Conservation (phyloP, 1,139 yeast species). For the Lizanozyma gosingica region DNA sequence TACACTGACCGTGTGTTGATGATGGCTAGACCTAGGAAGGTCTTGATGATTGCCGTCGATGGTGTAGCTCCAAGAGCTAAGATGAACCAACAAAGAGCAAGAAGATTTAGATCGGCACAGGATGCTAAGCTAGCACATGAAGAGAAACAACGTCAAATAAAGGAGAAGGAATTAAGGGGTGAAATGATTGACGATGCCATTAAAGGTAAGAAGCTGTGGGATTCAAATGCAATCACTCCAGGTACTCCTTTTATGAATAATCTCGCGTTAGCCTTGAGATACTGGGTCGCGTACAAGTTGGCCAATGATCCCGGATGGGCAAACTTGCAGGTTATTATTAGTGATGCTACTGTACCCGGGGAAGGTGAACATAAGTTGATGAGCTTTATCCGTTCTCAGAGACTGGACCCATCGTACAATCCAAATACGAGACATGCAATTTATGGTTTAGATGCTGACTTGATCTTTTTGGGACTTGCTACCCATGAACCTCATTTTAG, state of each 20-base stretch:
- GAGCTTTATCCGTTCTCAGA: conserved; percentile 82
- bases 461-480: conserved; percentile 89
- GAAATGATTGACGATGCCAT: conserved; percentile 58
- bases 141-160: conserved; percentile 45
- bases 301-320: conserved; percentile 90
- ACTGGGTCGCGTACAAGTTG: conserved; percentile 85
- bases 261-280: conserved; percentile 71
- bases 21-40: conserved; percentile 93
- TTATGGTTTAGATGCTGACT: conserved; percentile 96
- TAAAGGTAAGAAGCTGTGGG: conserved; percentile 60
- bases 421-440: conserved; percentile 91
- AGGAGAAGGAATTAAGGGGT: conserved; percentile 49
- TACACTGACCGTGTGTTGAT: conserved; percentile 83
- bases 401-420: conserved; percentile 77
- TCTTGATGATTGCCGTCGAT: conserved; percentile 91
- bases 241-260: conserved; percentile 97
- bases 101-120: conserved; percentile 91
- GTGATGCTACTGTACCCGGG: conserved; percentile 98
- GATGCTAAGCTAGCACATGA: conserved; percentile 73
- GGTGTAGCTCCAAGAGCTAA: conserved; percentile 99
- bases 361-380: conserved; percentile 98
- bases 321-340: conserved; percentile 68
- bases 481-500: conserved; percentile 97
- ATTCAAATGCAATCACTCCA: conserved; percentile 96
- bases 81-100: conserved; percentile 95